Evolutionary conservation across 1,139 yeast species (phyloP), one percentile per base, ranked within the genome.

Genomic region (Sugiyamaella paludigena): DNA sequence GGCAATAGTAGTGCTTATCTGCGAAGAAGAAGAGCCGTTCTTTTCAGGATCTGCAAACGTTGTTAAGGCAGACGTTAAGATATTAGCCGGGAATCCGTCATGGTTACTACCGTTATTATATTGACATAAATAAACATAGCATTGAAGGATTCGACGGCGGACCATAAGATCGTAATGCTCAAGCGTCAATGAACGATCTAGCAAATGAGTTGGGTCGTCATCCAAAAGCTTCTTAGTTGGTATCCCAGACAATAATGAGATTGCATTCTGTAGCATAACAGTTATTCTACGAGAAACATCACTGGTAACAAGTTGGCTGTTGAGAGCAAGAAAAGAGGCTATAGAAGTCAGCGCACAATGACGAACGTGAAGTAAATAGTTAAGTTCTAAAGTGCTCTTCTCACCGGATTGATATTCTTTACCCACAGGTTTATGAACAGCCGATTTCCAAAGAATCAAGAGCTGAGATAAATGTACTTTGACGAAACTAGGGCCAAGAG

Each of bases 391-490:
- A 3, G 61, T 48, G 36, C 66, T 65, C 44, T 59, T 59, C 15
- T 61, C 66, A 8, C 56, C 51, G 5, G 24, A 19, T 6, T 54
- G 56, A n/a, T 58, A 53, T 32, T 66, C 71, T 45, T 67, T 65
- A 9, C 58, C 57, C n/a, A 58, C 50, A 1, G 70, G 67, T 35
- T 61, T 68, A 1, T 89, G 84, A 47, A 89, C 70, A n/a, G 88
- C 75, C 51, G 83, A 80, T 60, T 87, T 87, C 96, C 96, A 89
- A 54, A 88, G 79, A 5, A 81, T 76, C 42, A 88, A 71, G 49
- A 87, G 75, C 61, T 87, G 96, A 0, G 92, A 79, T 3, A 88
- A 75, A 62, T 87, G 87, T 53, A 86, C 76, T 55, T 78, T 79
- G 36, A 86, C 79, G 58, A 83, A 84, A 12, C 77, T 74, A 10